Evolutionary conservation across 768 basidiomycete genomes (phyloP).

Genomic region (Tricholoma sp.): DNA sequence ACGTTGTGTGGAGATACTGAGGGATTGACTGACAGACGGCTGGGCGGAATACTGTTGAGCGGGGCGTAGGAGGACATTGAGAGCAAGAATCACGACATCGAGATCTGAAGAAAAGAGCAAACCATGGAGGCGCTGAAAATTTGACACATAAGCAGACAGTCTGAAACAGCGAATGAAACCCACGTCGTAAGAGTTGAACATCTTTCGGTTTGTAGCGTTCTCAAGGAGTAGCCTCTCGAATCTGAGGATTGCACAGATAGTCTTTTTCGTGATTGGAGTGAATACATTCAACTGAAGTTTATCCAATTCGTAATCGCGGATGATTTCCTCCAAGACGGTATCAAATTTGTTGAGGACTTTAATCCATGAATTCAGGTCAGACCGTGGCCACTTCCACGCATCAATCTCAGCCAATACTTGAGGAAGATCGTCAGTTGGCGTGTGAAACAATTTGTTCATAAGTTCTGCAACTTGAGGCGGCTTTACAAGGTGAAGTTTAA

Average conservation of each 20-base stretch:
- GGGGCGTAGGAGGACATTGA: constrained; percentile 86
- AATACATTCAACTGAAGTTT: constrained; percentile 80
- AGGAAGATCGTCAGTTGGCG: constrained; percentile 67
- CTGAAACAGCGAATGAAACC: constrained; percentile 28
- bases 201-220: constrained; percentile 97
- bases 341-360: constrained; percentile 96
- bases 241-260: constrained; percentile 75
- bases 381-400: constrained; percentile 91
- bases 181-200: constrained; percentile 95
- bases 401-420: constrained; percentile 64
- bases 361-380: constrained; percentile 96
- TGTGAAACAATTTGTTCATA: constrained; percentile 62
- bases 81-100: constrained; percentile 76
- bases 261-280: constrained; percentile 65
- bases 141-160: constrained; percentile 6
- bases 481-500: constrained; percentile 32
- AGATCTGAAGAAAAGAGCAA: constrained; percentile 86
- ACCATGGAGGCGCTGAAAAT: constrained; percentile 75
- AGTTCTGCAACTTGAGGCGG: constrained; percentile 78
- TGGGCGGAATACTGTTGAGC: constrained; percentile 93
- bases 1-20: constrained; percentile 77
- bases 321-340: constrained; percentile 74
- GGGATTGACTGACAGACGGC: constrained; percentile 74
- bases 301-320: constrained; percentile 82
- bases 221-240: constrained; percentile 90